phyloP scores from a whole-genome alignment of 1,139 yeast species.

The Protomyces inundatus region DNA sequence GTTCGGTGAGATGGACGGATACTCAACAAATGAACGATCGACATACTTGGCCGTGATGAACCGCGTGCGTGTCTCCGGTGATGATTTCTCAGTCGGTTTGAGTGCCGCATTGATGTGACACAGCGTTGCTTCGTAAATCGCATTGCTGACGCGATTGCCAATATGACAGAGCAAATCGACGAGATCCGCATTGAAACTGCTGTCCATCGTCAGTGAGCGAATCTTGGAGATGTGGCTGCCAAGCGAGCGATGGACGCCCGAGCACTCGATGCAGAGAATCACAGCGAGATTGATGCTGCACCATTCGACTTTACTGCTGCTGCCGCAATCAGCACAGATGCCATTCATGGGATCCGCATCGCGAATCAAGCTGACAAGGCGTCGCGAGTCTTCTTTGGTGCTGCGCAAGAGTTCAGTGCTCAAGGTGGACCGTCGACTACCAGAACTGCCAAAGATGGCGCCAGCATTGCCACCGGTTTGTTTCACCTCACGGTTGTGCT shows the following conservation, averaged over 20 bases:
- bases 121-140: constrained; percentile 50
- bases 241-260: constrained; percentile 67
- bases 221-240: constrained; percentile 71
- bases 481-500: constrained; percentile 13
- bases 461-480: constrained; percentile 18
- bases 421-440: constrained; percentile 8
- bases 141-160: constrained; percentile 61
- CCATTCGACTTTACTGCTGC: constrained; percentile 70
- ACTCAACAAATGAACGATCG: constrained; percentile 40
- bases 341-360: constrained; percentile 50
- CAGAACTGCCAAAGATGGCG: constrained; percentile 14
- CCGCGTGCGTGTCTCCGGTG: constrained; percentile 28
- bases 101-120: constrained; percentile 37
- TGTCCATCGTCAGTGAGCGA: constrained; percentile 74
- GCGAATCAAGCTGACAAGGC: constrained; percentile 45
- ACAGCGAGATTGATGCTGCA: constrained; percentile 69
- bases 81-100: constrained; percentile 36
- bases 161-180: constrained; percentile 54
- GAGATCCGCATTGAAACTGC: constrained; percentile 59
- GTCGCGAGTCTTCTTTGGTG: constrained; percentile 15
- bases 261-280: constrained; percentile 75
- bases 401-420: constrained; percentile 7
- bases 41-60: constrained; percentile 44
- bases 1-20: constrained; percentile 39
- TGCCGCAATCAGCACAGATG: constrained; percentile 74